Evolutionary conservation across 352 stramenopile genomes (phyloP).

Genomic region (Phytophthora chlamydospora): DNA sequence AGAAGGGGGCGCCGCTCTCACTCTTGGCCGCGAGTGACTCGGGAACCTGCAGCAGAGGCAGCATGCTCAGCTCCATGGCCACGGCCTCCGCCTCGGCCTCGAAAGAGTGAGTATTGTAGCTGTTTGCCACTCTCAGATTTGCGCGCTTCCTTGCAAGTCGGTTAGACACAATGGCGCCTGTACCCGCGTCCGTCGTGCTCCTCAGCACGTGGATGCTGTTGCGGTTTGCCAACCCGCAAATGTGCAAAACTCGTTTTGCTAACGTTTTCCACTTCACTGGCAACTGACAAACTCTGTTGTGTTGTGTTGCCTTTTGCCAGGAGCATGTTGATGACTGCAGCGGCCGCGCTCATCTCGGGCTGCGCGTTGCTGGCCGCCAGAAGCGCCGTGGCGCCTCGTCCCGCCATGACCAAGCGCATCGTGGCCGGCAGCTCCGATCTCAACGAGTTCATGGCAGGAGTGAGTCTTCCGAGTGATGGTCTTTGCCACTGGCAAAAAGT

Average conservation of each 20-base stretch:
- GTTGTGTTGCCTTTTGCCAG: conserved; percentile 15
- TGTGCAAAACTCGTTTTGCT: conserved; percentile 4
- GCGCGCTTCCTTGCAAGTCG: neutral
- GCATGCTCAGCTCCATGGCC: conserved; percentile 24
- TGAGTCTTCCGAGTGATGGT: conserved; percentile 22
- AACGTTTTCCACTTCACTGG: neutral
- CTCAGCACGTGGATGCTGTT: conserved; percentile 19
- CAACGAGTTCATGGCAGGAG: conserved; percentile 67
- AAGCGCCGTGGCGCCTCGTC: conserved; percentile 17
- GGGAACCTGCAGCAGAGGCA: neutral
- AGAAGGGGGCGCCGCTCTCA: conserved; percentile 1
- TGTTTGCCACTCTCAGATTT: neutral
- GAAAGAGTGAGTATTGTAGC: conserved; percentile 28
- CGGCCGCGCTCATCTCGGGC: conserved; percentile 36
- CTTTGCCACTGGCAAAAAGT: neutral
- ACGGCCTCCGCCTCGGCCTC: neutral
- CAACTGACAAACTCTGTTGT: conserved; percentile 4
- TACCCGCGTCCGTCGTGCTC: conserved; percentile 2
- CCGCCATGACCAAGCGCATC: conserved; percentile 47
- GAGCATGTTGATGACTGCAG: conserved; percentile 31
- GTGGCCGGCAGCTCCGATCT: conserved; percentile 66
- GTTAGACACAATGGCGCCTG: conserved; percentile 16
- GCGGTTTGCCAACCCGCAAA: conserved; percentile 21
- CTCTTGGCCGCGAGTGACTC: neutral
- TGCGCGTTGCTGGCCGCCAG: conserved; percentile 36